Evolutionary conservation across 2,329 filamentous ascomycete genomes (phyloP).

Genomic region (Huntiella decipiens): DNA sequence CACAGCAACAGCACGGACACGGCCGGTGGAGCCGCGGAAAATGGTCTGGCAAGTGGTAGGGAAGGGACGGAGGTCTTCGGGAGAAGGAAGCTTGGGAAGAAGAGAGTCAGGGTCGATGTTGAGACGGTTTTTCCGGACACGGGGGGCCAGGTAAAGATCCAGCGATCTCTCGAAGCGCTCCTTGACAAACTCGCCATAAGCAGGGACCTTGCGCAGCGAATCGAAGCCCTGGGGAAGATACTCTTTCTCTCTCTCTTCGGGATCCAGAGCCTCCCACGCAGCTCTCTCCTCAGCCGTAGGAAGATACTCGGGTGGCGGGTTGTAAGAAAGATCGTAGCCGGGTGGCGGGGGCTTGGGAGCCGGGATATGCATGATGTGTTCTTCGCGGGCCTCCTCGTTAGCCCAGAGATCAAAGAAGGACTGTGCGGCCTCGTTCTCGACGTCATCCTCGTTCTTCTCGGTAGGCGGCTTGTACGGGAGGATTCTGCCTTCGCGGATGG

Average conservation of each 20-base stretch:
- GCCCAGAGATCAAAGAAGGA: conserved; percentile 85
- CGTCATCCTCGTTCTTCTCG: conserved; percentile 47
- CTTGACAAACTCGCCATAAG: conserved; percentile 76
- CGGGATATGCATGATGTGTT: conserved; percentile 85
- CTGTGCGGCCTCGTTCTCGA: conserved; percentile 40
- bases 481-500: conserved; percentile 86
- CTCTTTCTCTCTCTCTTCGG: conserved; percentile 78
- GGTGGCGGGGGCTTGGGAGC: conserved; percentile 86
- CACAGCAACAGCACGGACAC: conserved; percentile 67
- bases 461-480: conserved; percentile 67
- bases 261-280: conserved; percentile 68
- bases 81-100: conserved; percentile 78
- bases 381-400: conserved; percentile 63
- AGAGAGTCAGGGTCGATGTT: conserved; percentile 92
- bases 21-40: conserved; percentile 73
- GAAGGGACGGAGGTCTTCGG: conserved; percentile 87
- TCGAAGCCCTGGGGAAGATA: conserved; percentile 70
- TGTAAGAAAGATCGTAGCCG: conserved; percentile 89
- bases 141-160: conserved; percentile 84
- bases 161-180: conserved; percentile 91
- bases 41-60: conserved; percentile 76
- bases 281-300: conserved; percentile 70
- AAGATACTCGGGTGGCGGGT: conserved; percentile 85
- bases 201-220: conserved; percentile 77
- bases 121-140: conserved; percentile 78